These are phyloP conservation scores for Mercurialis annua DNA, from an alignment of 345 rosid species.

Conservation along the genomic window DNA sequence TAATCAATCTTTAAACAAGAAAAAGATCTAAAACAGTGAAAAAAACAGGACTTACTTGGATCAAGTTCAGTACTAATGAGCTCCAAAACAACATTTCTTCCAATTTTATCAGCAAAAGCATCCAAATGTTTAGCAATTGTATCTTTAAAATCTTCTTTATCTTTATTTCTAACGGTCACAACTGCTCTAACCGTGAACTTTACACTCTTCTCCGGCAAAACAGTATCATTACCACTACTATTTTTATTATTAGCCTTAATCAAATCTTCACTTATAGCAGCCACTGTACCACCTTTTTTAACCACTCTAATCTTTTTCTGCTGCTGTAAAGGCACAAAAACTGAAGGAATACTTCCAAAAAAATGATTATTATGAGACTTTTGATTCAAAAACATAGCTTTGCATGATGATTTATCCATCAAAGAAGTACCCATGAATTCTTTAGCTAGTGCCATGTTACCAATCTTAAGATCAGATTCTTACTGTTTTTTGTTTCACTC, in stretches of 20 bases:
- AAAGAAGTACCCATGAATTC: slow-evolving; percentile 49
- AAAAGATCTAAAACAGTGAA: neutral
- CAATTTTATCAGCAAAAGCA: slow-evolving; percentile 67
- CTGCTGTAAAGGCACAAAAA: slow-evolving; percentile 4
- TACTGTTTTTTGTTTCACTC: neutral
- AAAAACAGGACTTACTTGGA: slow-evolving; percentile 57
- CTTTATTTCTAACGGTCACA: slow-evolving; percentile 70
- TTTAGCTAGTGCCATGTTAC: slow-evolving; percentile 55
- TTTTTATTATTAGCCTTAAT: slow-evolving; percentile 42
- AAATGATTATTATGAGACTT: slow-evolving; percentile 12
- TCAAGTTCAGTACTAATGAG: slow-evolving; percentile 77
- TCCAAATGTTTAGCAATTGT: slow-evolving; percentile 70
- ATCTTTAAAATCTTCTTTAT: slow-evolving; percentile 76
- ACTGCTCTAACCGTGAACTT: slow-evolving; percentile 77
- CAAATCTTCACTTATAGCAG: slow-evolving; percentile 74
- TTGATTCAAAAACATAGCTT: neutral
- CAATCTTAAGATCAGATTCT: no score
- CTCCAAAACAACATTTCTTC: slow-evolving; percentile 79
- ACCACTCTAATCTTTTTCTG: slow-evolving; percentile 1
- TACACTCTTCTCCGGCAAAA: slow-evolving; percentile 31
- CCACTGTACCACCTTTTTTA: slow-evolving; percentile 14
- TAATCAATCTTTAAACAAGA: neutral
- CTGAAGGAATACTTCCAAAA: slow-evolving; percentile 5
- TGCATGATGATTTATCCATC: slow-evolving; percentile 20
- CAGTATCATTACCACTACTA: slow-evolving; percentile 2